Base-by-base conservation (phyloP, 108 stramenopile genomes). In the Skeletonema potamos region DNA sequence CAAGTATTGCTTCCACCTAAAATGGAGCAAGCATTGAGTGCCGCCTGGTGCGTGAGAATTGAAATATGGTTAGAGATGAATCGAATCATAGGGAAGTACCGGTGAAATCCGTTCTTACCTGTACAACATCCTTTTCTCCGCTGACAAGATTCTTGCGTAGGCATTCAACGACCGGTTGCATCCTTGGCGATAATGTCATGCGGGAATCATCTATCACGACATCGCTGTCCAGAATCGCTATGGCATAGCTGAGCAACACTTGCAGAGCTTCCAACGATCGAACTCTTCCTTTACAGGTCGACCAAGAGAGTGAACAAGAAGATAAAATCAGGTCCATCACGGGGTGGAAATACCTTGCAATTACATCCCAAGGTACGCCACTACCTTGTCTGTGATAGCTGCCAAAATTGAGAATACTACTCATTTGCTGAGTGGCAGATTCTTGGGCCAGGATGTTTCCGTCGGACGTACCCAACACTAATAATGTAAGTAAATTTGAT, bases 211-310 rank as follows among this genome's bases (percentile, higher is more conserved):
- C 20, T 9, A 2, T 28, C 43, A 18, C 3, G 11, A 37, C 39
- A 5, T 27, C n/a, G 2, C 55, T 32, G 41, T 58, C 58, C 28
- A 70, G 30, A 46, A 75, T 36, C 58, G 66, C 60, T 32, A 62
- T 72, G 20, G 66, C 15, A 58, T 73, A 44, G 33, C 44, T 66
- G 43, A 80, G 67, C 37, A 80, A 43, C 2, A 73, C 56, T 59
- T 80, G 79, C 1, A 80, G 68, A 58, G 79, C 34, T 48, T 80
- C 62, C 32, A 80, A 41, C 17, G 72, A 68, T 39, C 79, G 62
- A n/a, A 73, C 67, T 59, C 32, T 68, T 36, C 55, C 64, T 46
- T 73, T 61, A 48, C 59, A 66, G 26, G 41, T n/a, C 34, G 66
- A 33, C 79, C 51, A 30, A 54, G 41, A 39, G 12, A 34, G 27